Percentiles rank a stretch among this genome's conserved stretches.
These are phyloP conservation scores for Zelopaecilomyces penicillatus DNA, from an alignment of 2,329 filamentous ascomycete genomes.

Conservation along the genomic window DNA sequence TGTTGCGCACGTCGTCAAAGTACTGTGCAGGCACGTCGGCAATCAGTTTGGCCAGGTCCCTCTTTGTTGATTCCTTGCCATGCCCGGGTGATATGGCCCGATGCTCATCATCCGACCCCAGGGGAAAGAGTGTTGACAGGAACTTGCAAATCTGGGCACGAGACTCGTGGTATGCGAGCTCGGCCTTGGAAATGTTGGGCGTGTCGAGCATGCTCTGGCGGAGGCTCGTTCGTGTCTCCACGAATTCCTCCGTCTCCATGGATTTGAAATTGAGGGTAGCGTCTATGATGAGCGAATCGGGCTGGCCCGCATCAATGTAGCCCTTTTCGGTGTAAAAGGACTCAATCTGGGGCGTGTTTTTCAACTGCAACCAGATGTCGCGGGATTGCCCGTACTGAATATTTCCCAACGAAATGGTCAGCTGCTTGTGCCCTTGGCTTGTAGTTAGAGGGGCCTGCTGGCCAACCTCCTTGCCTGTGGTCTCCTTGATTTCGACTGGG, in stretches of 20 bases:
- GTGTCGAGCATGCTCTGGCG: constrained; percentile 13
- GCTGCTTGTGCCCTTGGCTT: constrained; percentile 11
- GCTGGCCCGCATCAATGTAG: background rate
- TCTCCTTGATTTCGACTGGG: constrained; percentile 29
- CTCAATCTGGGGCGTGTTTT: constrained; percentile 6
- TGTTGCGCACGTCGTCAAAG: constrained; percentile 31
- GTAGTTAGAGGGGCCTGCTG: constrained; percentile 16
- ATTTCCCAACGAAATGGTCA: constrained; percentile 39
- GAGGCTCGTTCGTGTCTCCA: background rate
- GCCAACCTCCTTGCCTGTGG: constrained; percentile 31
- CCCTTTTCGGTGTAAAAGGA: background rate
- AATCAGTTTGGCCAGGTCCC: constrained; percentile 24
- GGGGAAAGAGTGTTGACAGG: constrained; percentile 35
- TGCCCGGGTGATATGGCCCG: constrained; percentile 4
- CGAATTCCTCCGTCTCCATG: constrained; percentile 5
- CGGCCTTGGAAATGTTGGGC: constrained; percentile 19
- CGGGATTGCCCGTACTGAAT: constrained; percentile 54
- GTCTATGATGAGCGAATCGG: constrained; percentile 16
- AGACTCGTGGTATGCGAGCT: constrained; percentile 43
- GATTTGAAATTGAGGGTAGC: constrained; percentile 27
- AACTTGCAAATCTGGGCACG: constrained; percentile 43
- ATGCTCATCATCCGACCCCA: constrained; percentile 15
- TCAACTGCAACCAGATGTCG: constrained; percentile 40
- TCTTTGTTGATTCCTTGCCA: constrained; percentile 16
- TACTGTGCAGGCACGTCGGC: constrained; percentile 24